Base-by-base conservation (phyloP, 2,329 filamentous ascomycete species). In the Monosporascus sp. region DNA sequence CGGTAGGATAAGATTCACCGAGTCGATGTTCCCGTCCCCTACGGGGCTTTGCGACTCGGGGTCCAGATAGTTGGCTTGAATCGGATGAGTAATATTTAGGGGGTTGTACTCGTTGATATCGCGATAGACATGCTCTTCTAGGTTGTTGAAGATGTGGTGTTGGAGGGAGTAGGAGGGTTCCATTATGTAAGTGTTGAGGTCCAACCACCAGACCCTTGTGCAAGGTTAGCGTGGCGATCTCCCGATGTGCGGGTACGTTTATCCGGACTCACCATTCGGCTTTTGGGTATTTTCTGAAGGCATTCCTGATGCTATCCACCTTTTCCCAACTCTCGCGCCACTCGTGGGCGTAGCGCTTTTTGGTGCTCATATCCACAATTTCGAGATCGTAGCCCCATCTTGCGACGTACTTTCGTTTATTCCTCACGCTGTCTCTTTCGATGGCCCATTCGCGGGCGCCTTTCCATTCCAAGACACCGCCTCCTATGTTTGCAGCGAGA, bases 261-360 rank as follows among this genome's bases (percentile, higher is more conserved):
- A 38, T 44, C 20, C 51, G 31, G 40, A 73, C 85, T 72, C 78
- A 96, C 94, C 94, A 99, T 77, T 99, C 93, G 36, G 93, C 94
- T 59, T 96, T 82, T 27, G 94, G 94, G 67, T 97, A 97, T 71
- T 97, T 97, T 68, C 86, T 84, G 81, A 99, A 86, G 45, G 88
- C 86, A 56, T 90, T 89, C 56, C 93, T 85, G 64, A 99, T 85
- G 43, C 91, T 91, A 70, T 99, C 94, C 56, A 97, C 92, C 78
- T 97, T 99, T 74, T 99, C 94, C 94, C 94, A 99, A 70, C 93
- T 95, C 74, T 99, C 94, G 66, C 94, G 84, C 94, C 94, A 99
- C 73, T 99, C 94, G 73, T 99, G 94, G 27, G 94, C 93, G 69
- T 99, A 99, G 61, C 92, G 86, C 76, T 97, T 97, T 81, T 97